These are phyloP conservation scores for Yamadazyma nakazawae DNA, from an alignment of 805 yeast genomes.

Conservation along the genomic window DNA sequence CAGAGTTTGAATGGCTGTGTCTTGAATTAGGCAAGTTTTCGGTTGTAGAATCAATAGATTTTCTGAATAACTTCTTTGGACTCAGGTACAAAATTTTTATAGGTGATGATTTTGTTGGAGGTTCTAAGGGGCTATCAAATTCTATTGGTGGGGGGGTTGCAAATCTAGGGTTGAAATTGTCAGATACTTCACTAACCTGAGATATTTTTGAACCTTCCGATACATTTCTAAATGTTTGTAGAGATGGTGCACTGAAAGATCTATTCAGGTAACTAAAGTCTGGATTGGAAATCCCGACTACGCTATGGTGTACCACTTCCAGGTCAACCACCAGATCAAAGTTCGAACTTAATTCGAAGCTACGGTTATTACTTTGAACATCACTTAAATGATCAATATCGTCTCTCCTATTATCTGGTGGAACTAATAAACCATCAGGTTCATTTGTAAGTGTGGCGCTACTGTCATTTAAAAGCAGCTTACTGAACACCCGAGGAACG, in stretches of 20 bases:
- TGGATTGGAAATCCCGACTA: background rate
- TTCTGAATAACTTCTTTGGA: conserved; percentile 25
- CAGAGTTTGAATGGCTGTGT: conserved; percentile 28
- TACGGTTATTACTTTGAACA: conserved; percentile 11
- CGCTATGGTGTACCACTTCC: conserved; percentile 1
- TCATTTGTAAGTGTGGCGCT: conserved; percentile 8
- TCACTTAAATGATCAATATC: conserved; percentile 30
- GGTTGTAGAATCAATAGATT: conserved; percentile 10
- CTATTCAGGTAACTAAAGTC: conserved; percentile 18
- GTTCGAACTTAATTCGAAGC: background rate
- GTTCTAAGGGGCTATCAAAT: background rate
- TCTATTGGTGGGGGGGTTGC: conserved; percentile 12
- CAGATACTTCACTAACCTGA: background rate
- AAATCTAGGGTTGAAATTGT: background rate
- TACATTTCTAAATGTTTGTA: conserved; percentile 34
- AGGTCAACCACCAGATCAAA: background rate
- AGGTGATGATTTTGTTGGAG: conserved; percentile 24
- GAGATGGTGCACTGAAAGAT: conserved; percentile 39
- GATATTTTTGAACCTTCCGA: conserved; percentile 7
- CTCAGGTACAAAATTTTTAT: conserved; percentile 26
- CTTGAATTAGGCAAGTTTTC: background rate
- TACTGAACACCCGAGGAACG: conserved; percentile 18
- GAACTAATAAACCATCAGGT: conserved; percentile 6
- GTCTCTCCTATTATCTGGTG: conserved; percentile 15
- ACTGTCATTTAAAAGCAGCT: conserved; percentile 14